Percentiles rank a stretch among this genome's conserved stretches.
These are phyloP conservation scores for Spathaspora sp. DNA, from an alignment of 1,139 yeast species.

Conservation along the genomic window DNA sequence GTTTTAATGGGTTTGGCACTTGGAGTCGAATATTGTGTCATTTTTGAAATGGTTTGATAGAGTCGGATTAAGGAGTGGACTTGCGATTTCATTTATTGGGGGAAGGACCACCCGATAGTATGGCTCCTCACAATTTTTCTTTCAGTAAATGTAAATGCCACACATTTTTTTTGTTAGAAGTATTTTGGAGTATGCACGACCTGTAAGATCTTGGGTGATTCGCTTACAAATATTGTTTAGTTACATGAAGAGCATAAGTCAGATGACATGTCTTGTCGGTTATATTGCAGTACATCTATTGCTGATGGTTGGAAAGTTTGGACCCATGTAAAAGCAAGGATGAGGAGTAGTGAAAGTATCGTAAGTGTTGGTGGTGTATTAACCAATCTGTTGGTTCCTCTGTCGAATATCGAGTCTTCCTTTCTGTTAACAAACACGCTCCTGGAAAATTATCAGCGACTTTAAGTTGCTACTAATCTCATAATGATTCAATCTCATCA, in stretches of 20 bases:
- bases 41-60: slow-evolving; percentile 9
- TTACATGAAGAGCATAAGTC: too few species aligned
- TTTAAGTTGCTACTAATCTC: background rate
- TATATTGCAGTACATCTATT: too few species aligned
- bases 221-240: too few species aligned
- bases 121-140: background rate
- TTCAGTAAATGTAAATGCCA: background rate
- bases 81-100: background rate
- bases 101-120: background rate
- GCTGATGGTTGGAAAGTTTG: too few species aligned
- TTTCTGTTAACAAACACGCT: background rate
- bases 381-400: background rate
- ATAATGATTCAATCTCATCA: background rate
- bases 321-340: too few species aligned
- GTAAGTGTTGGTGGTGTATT: too few species aligned
- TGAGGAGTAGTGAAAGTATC: background rate
- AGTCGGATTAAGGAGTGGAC: background rate
- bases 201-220: background rate
- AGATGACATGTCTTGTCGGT: too few species aligned
- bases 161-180: too few species aligned
- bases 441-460: too few species aligned
- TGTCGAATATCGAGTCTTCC: background rate
- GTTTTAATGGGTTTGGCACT: slow-evolving; percentile 11
- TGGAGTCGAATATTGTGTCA: slow-evolving; percentile 3
- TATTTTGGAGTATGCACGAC: background rate